Base-by-base conservation (phyloP, 73 alveolate genomes). In the Stentor coeruleus region DNA sequence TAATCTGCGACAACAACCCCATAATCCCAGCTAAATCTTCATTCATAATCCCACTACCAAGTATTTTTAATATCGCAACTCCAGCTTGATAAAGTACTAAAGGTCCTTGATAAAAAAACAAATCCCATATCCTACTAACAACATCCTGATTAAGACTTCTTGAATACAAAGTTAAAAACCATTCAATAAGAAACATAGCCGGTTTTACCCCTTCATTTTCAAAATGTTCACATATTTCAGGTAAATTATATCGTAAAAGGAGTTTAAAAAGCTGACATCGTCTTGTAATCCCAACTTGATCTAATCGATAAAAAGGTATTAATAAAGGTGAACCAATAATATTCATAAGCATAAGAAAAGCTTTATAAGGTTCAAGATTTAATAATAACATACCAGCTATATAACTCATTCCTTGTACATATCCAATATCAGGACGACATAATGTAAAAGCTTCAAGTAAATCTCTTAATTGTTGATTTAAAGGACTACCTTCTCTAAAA, bases 381-480 rank as follows among this genome's bases (percentile, higher is more conserved):
- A 94, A 77, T 39, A 94, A 77, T 38, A 94, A 77, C 3, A 91
- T 84, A n/a, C 92, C 99, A 1, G 97, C 99, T 2, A 94, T 89
- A 83, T 86, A 94, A 49, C 92, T 74, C 95, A 94, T 91, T 35
- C 99, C 99, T 82, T 94, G 92, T 3, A 92, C 95, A 85, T 94
- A 94, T 6, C 99, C 99, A 30, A 92, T 84, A 84, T 94, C 99
- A n/a, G 99, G 99, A 41, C 99, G 77, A 35, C 90, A 91, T 59
- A 93, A 89, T 2, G 91, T 89, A 88, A 83, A 93, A 49, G 92
- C 95, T 66, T 90, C 87, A 49, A 94, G 87, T 33, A 94, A 89
- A 86, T 94, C 93, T 74, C 91, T 87, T 75, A 94, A 91, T 59
- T 92, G 92, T 49, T 92, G 85, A 55, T 90, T 87, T 66, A 94